These are phyloP conservation scores for Pontederia crassipes DNA, from an alignment of 176 grass and related monocot genomes.

Conservation along the genomic window DNA sequence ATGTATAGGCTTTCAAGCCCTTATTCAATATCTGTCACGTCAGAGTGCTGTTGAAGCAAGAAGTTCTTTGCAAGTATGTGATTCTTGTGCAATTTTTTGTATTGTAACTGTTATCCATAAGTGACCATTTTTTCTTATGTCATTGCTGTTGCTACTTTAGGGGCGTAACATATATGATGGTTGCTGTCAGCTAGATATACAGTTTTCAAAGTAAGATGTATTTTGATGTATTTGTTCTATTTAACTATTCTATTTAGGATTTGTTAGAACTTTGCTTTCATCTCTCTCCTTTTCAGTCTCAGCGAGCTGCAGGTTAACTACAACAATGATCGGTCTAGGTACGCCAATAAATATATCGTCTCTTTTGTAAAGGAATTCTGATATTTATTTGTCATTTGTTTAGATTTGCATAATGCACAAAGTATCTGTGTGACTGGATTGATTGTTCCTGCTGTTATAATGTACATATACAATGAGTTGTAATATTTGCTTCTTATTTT, in stretches of 20 bases:
- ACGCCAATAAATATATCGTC: conserved; percentile 8
- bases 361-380: background rate
- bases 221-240: conserved; percentile 10
- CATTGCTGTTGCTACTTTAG: conserved; percentile 33
- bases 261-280: conserved; percentile 22
- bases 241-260: conserved; percentile 3
- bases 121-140: conserved; percentile 1
- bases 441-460: too few relatives aligned
- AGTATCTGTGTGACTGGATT: too few relatives aligned
- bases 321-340: conserved; percentile 97
- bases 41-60: conserved; percentile 78
- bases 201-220: conserved; percentile 82
- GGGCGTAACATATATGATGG: conserved; percentile 99
- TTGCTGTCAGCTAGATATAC: conserved; percentile 98
- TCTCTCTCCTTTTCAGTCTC: conserved; percentile 51
- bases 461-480: too few relatives aligned
- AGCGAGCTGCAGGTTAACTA: conserved; percentile 96
- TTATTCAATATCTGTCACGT: conserved; percentile 69
- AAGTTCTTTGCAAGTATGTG: conserved; percentile 76
- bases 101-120: background rate
- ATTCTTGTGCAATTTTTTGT: conserved; percentile 22
- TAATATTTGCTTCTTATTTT: too few relatives aligned
- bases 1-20: conserved; percentile 87
- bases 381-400: background rate
- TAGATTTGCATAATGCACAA: too few relatives aligned